A percentile compares a stretch with the other conserved stretches of the same genome.
Evolutionary conservation across 2,329 filamentous ascomycete species (phyloP).

Genomic region (Ophiosphaerella korrae): DNA sequence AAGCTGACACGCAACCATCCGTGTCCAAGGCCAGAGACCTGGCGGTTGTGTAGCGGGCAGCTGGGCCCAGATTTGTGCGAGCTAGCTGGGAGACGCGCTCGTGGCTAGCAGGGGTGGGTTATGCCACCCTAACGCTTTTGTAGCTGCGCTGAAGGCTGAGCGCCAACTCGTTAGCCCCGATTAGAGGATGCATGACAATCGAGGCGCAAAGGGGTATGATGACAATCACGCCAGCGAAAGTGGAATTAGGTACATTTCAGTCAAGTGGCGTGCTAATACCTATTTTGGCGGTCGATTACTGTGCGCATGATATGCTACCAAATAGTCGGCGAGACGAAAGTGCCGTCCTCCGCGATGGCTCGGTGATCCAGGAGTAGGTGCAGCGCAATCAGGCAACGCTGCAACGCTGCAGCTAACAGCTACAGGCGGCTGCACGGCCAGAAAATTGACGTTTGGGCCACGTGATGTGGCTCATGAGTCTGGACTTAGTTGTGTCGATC

Average conservation of each 20-base stretch:
- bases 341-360: slow-evolving; percentile 28
- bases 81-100: slow-evolving; percentile 16
- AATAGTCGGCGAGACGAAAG: slow-evolving; percentile 32
- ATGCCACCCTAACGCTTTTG: slow-evolving; percentile 20
- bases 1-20: slow-evolving; percentile 37
- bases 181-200: not conserved
- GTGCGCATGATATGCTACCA: slow-evolving; percentile 11
- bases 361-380: slow-evolving; percentile 5
- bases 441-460: slow-evolving; percentile 10
- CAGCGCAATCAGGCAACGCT: not conserved
- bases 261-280: slow-evolving; percentile 16
- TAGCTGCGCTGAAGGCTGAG: slow-evolving; percentile 24
- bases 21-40: slow-evolving; percentile 21
- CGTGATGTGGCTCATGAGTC: slow-evolving; percentile 2
- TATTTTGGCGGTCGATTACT: slow-evolving; percentile 5
- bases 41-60: slow-evolving; percentile 23
- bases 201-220: slow-evolving; percentile 12
- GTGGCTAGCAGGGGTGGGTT: slow-evolving; percentile 21
- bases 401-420: not conserved
- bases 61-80: slow-evolving; percentile 21
- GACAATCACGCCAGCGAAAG: not conserved
- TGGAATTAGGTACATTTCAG: not conserved
- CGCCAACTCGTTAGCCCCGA: not conserved
- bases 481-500: slow-evolving; percentile 16
- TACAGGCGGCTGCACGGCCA: slow-evolving; percentile 20